phyloP scores from a whole-genome alignment of 805 yeast genomes.

The Saturnispora saitoi region DNA sequence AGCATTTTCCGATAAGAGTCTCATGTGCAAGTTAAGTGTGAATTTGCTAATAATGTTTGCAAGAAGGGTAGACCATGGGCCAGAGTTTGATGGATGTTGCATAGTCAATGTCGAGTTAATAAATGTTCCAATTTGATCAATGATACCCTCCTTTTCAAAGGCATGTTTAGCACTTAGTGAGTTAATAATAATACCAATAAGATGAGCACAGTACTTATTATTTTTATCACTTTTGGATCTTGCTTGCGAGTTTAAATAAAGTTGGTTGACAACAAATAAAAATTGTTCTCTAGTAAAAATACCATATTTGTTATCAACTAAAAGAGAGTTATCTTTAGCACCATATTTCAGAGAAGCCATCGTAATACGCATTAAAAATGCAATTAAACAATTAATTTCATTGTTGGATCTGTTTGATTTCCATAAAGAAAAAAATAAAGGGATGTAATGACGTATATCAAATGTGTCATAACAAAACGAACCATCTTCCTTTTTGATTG shows the following conservation, averaged over 20 bases:
- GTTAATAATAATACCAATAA: conserved; percentile 42
- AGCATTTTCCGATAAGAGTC: conserved; percentile 43
- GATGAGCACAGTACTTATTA: conserved; percentile 21
- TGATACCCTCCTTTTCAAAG: conserved; percentile 35
- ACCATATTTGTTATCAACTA: conserved; percentile 46
- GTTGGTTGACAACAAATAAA: conserved; percentile 46
- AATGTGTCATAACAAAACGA: conserved; percentile 14
- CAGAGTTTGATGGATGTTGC: conserved; percentile 88
- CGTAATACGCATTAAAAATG: conserved; percentile 54
- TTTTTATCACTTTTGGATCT: conserved; percentile 19
- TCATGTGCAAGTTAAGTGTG: conserved; percentile 49
- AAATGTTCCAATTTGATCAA: conserved; percentile 45
- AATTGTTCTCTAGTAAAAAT: conserved; percentile 57
- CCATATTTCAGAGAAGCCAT: conserved; percentile 35
- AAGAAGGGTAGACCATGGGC: conserved; percentile 73
- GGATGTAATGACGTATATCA: conserved; percentile 42
- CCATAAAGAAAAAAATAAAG: conserved; percentile 71
- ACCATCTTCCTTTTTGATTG: conserved; percentile 14
- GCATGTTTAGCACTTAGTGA: conserved; percentile 48
- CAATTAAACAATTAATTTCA: conserved; percentile 53
- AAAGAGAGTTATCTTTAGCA: conserved; percentile 24
- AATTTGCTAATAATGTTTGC: conserved; percentile 57
- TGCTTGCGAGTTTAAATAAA: conserved; percentile 26
- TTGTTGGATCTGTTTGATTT: conserved; percentile 39
- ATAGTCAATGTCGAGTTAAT: conserved; percentile 70